Base-by-base conservation (phyloP, 225 moss, liverwort and hornwort species). In the Physcomitrium patens region DNA sequence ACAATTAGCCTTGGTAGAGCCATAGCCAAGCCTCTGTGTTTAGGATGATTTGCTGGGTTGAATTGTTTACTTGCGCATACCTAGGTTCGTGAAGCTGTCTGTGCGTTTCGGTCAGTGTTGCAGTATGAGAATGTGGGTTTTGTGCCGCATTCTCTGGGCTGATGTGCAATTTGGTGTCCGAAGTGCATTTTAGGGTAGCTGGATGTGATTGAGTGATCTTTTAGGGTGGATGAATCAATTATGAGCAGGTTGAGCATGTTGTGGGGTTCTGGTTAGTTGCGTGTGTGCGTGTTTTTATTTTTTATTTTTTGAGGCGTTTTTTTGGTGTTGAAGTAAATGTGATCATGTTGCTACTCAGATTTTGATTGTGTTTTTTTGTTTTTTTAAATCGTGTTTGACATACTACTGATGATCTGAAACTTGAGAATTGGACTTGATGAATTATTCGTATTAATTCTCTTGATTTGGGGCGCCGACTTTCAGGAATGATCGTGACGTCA, bases 401-500 rank as follows among this genome's bases (percentile, higher is more conserved):
- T 17, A 51, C 13, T 51, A 9, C 19, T 55, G 55, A n/a, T 55
- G 8, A 3, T 55, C 19, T 55, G 17, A 55, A 17, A 55, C 2
- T 7, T 6, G 8, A 14, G 17, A 55, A 55, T 8, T 20, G 17
- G 7, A 55, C 17, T 0, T 55, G 1, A 5, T 55, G 17, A 20
- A 1, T 6, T 9, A 24, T 27, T 54, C n/a, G 59, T 45, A 44
- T 45, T 49, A 13, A 49, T 49, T 11, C 3, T 13, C 48, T 49
- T 49, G 3, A 49, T 49, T 11, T 49, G 11, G 48, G 48, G 3
- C 15, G 3, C 12, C 5, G 17, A 20, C 31, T 50, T 49, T 64
- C 80, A 86, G 86, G 88, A 54, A 91, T 91, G 91, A 91, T 89
- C 46, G 86, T 91, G 9, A 89, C 91, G 11, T 89, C 91, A 37